Evolutionary conservation across 176 grass and related monocot genomes (phyloP), one percentile per base, ranked within the genome.

Genomic region (Thinopyrum elongatum): DNA sequence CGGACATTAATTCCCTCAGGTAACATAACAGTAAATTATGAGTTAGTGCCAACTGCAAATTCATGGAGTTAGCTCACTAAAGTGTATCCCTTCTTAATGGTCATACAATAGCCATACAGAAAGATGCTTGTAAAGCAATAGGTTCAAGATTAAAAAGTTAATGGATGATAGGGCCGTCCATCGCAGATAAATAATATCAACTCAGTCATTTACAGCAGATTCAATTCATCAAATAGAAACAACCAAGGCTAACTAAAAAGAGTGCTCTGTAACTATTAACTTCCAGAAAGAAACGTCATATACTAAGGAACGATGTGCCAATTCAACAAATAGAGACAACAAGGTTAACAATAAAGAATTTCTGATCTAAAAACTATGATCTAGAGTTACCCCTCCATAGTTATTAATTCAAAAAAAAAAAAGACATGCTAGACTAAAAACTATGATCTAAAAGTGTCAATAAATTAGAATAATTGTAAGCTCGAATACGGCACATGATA

Each of bases 241-340:
- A 65, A 34, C 61, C 21, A 44, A 73, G 21, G 47, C 62, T 59
- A 33, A 80, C 38, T 36, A 46, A 8, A 33, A 26, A 25, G 25
- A 80, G 39, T 26, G 55, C 51, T 65, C 29, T 29, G 36, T 34
- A 25, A 80, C 14, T 12, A 82, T 15, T 57, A 79, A 58, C 8
- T 53, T 77, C 5, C 4, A 70, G 58, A 77, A 77, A 58, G 58
- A 64, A 27, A 13, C 36, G 47, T 66, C 16, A 7, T 15, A 70
- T 34, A n/a, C 53, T 85, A 81, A 82, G 61, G 39, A 89, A 35
- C 8, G n/a, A 87, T 67, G 26, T n/a, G 21, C 22, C 35, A 70
- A 5, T 83, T 55, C 8, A 16, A 38, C 22, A 55, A 66, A 79
- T 15, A 70, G 49, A 55, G 70, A 69, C 62, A 61, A 70, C 36